Evolutionary conservation across 2,329 filamentous ascomycete species (phyloP).

Genomic region (Penicillium sp.): DNA sequence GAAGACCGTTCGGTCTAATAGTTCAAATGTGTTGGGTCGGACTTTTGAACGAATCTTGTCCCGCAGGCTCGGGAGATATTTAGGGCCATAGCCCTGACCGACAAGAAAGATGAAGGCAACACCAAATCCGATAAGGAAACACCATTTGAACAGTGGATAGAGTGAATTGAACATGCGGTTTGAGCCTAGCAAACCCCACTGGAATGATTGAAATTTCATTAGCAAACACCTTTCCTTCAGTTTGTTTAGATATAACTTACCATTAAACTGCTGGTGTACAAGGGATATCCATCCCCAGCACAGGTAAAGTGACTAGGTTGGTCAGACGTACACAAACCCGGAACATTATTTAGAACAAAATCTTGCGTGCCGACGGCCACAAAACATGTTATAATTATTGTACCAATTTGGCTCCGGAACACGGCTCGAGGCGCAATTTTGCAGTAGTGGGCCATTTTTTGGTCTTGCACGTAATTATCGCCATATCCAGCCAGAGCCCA

Average conservation of each 20-base stretch:
- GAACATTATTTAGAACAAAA: conserved; percentile 2
- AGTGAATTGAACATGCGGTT: conserved; percentile 6
- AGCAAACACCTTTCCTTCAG: not conserved
- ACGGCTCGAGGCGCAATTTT: conserved; percentile 6
- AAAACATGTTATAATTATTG: conserved; percentile 5
- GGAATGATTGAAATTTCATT: not conserved
- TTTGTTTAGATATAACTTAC: not conserved
- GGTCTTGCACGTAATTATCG: conserved; percentile 6
- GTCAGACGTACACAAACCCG: not conserved
- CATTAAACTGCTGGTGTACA: conserved; percentile 7
- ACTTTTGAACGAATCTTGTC: not conserved
- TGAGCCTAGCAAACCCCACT: not conserved
- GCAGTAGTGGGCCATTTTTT: conserved; percentile 8
- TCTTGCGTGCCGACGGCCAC: conserved; percentile 6
- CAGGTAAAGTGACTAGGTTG: conserved; percentile 6
- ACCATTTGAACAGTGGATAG: conserved; percentile 6
- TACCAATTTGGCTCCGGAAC: conserved; percentile 7
- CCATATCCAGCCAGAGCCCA: conserved; percentile 6
- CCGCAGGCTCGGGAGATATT: conserved; percentile 1
- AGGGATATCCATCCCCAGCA: conserved; percentile 3
- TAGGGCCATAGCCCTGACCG: conserved; percentile 5
- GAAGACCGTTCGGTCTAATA: not conserved
- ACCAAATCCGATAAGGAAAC: conserved; percentile 4
- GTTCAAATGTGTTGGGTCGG: not conserved
- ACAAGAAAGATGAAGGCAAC: conserved; percentile 5